A percentile compares a stretch with the other conserved stretches of the same genome.
Evolutionary conservation across 108 stramenopile genomes (phyloP).

Genomic region (Fragilaria radians): DNA sequence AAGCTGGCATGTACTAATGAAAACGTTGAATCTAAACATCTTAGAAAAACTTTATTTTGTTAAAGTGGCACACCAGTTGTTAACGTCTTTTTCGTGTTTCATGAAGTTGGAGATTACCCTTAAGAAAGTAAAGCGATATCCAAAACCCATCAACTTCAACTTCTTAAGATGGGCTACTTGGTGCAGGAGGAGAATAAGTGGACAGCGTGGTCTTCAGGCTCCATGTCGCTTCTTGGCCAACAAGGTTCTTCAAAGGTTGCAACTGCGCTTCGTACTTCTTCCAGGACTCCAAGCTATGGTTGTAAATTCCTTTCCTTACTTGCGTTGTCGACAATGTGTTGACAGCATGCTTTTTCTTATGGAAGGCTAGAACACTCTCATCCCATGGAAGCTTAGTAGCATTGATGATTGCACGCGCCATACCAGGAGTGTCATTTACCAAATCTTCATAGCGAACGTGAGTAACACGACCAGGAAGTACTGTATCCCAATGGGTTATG

Average conservation of each 20-base stretch:
- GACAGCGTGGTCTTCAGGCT: constrained; percentile 50
- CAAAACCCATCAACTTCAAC: too few relatives aligned
- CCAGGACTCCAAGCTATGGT: constrained; percentile 72
- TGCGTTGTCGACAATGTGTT: constrained; percentile 84
- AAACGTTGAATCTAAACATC: too few relatives aligned
- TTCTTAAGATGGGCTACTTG: too few relatives aligned
- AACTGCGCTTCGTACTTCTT: constrained; percentile 53
- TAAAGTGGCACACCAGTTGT: too few relatives aligned
- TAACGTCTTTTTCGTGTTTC: too few relatives aligned
- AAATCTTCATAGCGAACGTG: constrained; percentile 83
- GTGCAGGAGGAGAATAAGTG: constrained; percentile 13
- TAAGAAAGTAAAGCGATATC: too few relatives aligned
- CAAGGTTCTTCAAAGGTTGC: constrained; percentile 32
- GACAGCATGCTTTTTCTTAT: constrained; percentile 84
- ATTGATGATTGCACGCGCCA: constrained; percentile 48
- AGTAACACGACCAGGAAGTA: constrained; percentile 73
- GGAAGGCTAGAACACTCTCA: constrained; percentile 67
- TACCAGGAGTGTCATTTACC: constrained; percentile 61
- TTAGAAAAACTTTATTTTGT: too few relatives aligned
- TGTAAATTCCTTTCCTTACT: constrained; percentile 74
- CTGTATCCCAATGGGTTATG: constrained; percentile 79
- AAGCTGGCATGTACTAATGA: too few relatives aligned
- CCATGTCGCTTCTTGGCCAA: constrained; percentile 40
- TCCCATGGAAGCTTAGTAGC: constrained; percentile 54
- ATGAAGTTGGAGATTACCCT: too few relatives aligned